phyloP scores from a whole-genome alignment of 2,329 filamentous ascomycete species.

The Davidsoniella eucalypti region DNA sequence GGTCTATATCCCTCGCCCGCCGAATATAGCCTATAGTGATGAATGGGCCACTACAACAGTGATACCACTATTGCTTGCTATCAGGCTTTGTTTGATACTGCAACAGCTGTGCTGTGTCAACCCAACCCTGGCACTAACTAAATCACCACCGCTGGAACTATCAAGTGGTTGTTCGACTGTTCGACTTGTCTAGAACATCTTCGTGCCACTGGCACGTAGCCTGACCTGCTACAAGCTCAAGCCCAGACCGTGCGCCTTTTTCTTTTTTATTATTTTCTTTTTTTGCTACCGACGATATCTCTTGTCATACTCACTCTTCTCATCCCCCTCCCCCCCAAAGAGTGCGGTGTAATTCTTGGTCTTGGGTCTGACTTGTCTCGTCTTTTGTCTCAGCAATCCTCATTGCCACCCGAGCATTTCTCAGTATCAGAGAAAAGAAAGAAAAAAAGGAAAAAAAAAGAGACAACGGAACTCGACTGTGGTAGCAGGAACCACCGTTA shows the following conservation, averaged over 20 bases:
- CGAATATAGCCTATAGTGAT: no score
- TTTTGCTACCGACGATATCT: background rate
- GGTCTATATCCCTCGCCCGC: no score
- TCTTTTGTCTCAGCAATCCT: background rate
- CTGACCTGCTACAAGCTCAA: no score
- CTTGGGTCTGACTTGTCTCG: background rate
- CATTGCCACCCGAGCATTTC: no score
- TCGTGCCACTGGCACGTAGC: no score
- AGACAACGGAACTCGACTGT: background rate
- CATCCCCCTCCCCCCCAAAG: background rate
- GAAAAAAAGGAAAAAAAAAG: background rate
- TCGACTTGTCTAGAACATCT: background rate
- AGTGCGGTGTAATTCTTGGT: background rate
- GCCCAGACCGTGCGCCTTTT: background rate
- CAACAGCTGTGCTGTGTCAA: no score
- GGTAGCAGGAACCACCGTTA: background rate
- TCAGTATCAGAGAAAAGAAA: background rate
- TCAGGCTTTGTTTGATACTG: background rate
- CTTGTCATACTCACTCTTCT: background rate
- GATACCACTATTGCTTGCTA: background rate
- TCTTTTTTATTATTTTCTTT: background rate
- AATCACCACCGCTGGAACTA: no score
- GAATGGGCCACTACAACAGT: no score
- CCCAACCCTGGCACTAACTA: no score
- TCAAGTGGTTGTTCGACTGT: no score